Evolutionary conservation across 2,329 filamentous ascomycete species (phyloP), one percentile per base, ranked within the genome.

Genomic region (Ophiostoma ips): DNA sequence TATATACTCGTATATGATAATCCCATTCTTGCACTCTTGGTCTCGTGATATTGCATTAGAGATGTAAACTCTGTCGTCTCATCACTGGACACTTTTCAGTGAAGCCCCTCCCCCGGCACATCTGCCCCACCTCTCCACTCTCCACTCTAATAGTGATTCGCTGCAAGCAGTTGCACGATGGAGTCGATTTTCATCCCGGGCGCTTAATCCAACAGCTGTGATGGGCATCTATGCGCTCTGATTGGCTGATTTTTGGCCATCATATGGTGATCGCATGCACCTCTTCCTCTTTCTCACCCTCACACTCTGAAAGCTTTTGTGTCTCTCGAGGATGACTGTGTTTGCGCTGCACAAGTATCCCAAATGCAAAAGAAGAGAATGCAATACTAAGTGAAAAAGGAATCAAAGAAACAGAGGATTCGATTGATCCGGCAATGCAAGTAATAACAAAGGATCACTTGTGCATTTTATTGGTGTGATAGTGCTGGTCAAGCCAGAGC

Each of bases 171-270:
- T 44, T 10, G 40, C 24, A n/a, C n/a, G n/a, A n/a, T n/a, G n/a
- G n/a, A n/a, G n/a, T n/a, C n/a, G n/a, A n/a, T 38, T 15, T 11
- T 30, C 19, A 5, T 24, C 15, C 24, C 40, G 21, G 40, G 40
- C 40, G 40, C 40, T 43, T 43, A 43, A 41, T 41, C 38, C 40
- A 11, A 43, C 15, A 3, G 10, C 43, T 53, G 49, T 53, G 52
- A 53, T 45, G 49, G 50, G 36, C 40, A 38, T 45, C 33, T 21
- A 36, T 10, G 28, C n/a, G 11, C 35, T 19, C 3, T 54, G 50
- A 54, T 54, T 54, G 50, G 52, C 50, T 49, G 48, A 43, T 37
- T 45, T 45, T 46, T 52, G 15, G 24, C 48, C 36, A 45, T 48
- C 37, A 38, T 28, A 38, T 49, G 37, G 47, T 16, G 24, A 34